phyloP scores from a whole-genome alignment of 176 grass and related monocot species.

The Oryza rufipogon region DNA sequence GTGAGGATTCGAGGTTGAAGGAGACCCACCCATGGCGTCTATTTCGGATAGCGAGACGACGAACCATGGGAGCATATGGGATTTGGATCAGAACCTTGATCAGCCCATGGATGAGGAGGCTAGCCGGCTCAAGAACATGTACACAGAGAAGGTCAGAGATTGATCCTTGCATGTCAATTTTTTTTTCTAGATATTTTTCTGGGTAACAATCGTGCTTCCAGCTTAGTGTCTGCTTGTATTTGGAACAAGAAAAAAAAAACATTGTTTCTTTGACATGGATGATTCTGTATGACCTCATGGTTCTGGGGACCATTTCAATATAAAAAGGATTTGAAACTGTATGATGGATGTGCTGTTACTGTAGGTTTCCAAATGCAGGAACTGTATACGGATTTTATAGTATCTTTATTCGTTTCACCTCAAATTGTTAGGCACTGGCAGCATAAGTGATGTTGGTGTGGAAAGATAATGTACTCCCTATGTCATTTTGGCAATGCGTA shows the following conservation, averaged over 20 bases:
- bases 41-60: slow-evolving; percentile 45
- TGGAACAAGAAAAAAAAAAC: slow-evolving; percentile 18
- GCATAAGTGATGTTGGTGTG: not conserved
- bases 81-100: slow-evolving; percentile 74
- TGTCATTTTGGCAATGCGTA: not conserved
- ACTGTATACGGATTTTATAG: slow-evolving; percentile 11
- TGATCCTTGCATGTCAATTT: slow-evolving; percentile 28
- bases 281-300: not conserved
- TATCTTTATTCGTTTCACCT: not conserved
- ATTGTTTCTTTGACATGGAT: slow-evolving; percentile 5
- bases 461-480: not conserved
- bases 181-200: slow-evolving; percentile 9
- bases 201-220: not conserved
- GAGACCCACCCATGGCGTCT: slow-evolving; percentile 59
- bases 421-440: not conserved
- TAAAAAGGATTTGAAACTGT: slow-evolving; percentile 7
- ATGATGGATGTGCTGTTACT: slow-evolving; percentile 1
- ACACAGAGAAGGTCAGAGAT: slow-evolving; percentile 75
- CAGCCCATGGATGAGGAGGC: slow-evolving; percentile 90
- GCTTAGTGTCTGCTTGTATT: slow-evolving; percentile 11
- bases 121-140: slow-evolving; percentile 63
- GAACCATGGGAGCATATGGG: slow-evolving; percentile 75
- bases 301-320: slow-evolving; percentile 19
- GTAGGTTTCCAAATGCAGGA: slow-evolving; percentile 15
- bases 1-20: slow-evolving; percentile 25